Conservation (phyloP, 495 filamentous ascomycete genomes). For the Penicillium canariense region DNA sequence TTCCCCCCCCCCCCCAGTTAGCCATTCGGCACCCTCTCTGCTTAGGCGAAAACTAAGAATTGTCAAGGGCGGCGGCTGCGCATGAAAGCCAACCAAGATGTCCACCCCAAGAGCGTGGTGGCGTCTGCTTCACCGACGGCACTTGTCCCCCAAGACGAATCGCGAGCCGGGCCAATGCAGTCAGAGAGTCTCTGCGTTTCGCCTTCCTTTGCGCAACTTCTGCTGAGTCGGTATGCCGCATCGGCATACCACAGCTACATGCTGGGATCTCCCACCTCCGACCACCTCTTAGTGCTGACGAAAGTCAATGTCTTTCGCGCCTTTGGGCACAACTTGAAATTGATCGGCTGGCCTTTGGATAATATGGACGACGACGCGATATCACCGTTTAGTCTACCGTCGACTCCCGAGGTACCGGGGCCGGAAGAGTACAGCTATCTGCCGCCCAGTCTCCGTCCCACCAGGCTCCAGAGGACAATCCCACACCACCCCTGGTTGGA, state of each 20-base stretch:
- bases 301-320: constrained; percentile 46
- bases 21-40: no score
- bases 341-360: constrained; percentile 18
- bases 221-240: constrained; percentile 27
- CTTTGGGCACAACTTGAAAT: constrained; percentile 18
- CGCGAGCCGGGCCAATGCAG: background rate
- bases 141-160: background rate
- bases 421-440: constrained; percentile 11
- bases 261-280: constrained; percentile 30
- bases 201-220: background rate
- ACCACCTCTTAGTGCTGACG: constrained; percentile 42
- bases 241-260: constrained; percentile 32
- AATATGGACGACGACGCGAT: constrained; percentile 36
- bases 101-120: constrained; percentile 18
- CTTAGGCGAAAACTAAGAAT: no score
- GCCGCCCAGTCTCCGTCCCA: constrained; percentile 47
- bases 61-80: constrained; percentile 21
- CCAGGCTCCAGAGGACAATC: constrained; percentile 37
- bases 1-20: no score
- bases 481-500: constrained; percentile 55
- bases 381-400: constrained; percentile 27
- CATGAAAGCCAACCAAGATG: constrained; percentile 8
- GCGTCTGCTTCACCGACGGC: constrained; percentile 3
- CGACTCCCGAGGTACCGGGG: background rate
- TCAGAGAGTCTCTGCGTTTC: background rate